phyloP scores from a whole-genome alignment of 805 yeast genomes.

The Tetrapisispora phaffii region DNA sequence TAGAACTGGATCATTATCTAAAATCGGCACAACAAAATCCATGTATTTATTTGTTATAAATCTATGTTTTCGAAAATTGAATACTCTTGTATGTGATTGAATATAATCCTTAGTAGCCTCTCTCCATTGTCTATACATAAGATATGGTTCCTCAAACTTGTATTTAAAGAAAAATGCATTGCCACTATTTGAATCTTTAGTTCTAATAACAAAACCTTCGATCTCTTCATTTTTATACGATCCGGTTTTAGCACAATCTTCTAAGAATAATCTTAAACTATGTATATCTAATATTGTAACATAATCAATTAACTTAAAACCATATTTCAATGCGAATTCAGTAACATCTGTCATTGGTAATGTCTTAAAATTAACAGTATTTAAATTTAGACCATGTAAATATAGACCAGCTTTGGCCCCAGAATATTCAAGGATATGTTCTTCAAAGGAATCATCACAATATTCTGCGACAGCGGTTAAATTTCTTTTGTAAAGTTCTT shows the following conservation, averaged over 20 bases:
- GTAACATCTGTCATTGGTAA: constrained; percentile 50
- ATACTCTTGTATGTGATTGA: constrained; percentile 26
- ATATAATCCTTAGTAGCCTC: constrained; percentile 67
- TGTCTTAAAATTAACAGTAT: constrained; percentile 54
- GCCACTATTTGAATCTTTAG: constrained; percentile 29
- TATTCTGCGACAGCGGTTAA: constrained; percentile 85
- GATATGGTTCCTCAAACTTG: constrained; percentile 91
- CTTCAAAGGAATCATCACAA: constrained; percentile 90
- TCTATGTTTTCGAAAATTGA: constrained; percentile 42
- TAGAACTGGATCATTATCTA: constrained; percentile 40
- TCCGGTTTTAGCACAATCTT: constrained; percentile 54
- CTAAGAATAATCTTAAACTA: constrained; percentile 42
- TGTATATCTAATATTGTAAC: constrained; percentile 32
- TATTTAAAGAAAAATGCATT: constrained; percentile 74
- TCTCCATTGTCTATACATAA: constrained; percentile 82
- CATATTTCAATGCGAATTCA: constrained; percentile 54
- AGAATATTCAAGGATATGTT: constrained; percentile 74
- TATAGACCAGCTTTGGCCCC: constrained; percentile 69
- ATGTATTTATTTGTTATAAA: constrained; percentile 58
- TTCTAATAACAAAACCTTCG: constrained; percentile 90
- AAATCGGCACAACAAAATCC: constrained; percentile 49
- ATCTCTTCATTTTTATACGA: constrained; percentile 59
- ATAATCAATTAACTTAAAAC: constrained; percentile 54
- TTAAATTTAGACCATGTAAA: constrained; percentile 77
- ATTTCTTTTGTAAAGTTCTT: constrained; percentile 38